Conservation (phyloP, 1,284 basidiomycete genomes). For the Mrakiaceae sp. region DNA sequence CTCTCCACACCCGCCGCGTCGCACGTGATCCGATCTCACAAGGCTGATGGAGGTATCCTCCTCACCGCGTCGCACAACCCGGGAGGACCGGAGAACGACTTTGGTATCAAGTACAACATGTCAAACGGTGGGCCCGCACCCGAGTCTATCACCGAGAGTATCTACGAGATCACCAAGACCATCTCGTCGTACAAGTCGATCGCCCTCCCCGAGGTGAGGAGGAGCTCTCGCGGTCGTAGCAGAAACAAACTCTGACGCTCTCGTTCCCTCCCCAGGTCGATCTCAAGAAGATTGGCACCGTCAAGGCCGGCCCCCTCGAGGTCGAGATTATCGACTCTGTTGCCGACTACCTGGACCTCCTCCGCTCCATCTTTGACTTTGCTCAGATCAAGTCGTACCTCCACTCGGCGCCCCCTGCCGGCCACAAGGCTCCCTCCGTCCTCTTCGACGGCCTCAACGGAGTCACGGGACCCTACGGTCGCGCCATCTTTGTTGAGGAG, state of each 20-base stretch:
- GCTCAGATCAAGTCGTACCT: slow-evolving; percentile 84
- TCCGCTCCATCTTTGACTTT: slow-evolving; percentile 92
- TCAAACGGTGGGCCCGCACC: slow-evolving; percentile 95
- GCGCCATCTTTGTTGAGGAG: slow-evolving; percentile 71
- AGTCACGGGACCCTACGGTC: slow-evolving; percentile 93
- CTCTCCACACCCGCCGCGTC: slow-evolving; percentile 95
- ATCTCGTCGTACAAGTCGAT: slow-evolving; percentile 79
- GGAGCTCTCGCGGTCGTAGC: slow-evolving; percentile 8
- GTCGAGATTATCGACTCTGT: slow-evolving; percentile 94
- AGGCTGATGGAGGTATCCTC: slow-evolving; percentile 92
- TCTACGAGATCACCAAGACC: slow-evolving; percentile 80
- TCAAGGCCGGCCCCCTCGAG: slow-evolving; percentile 66
- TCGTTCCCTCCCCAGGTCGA: slow-evolving; percentile 48
- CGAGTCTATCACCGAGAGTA: slow-evolving; percentile 85
- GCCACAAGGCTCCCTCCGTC: slow-evolving; percentile 61
- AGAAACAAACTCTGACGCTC: too few relatives aligned
- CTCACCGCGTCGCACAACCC: slow-evolving; percentile 98
- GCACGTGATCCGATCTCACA: slow-evolving; percentile 88
- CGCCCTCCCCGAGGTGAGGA: slow-evolving; percentile 57
- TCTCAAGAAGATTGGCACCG: slow-evolving; percentile 69
- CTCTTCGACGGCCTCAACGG: slow-evolving; percentile 86
- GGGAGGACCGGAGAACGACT: slow-evolving; percentile 92
- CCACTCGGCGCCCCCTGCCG: slow-evolving; percentile 38
- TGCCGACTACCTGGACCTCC: slow-evolving; percentile 70
- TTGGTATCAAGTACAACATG: slow-evolving; percentile 99